A percentile compares a stretch with the other conserved stretches of the same genome.
These are phyloP conservation scores for Colletotrichum lindemuthianum DNA, from an alignment of 2,329 filamentous ascomycete species.

Conservation along the genomic window DNA sequence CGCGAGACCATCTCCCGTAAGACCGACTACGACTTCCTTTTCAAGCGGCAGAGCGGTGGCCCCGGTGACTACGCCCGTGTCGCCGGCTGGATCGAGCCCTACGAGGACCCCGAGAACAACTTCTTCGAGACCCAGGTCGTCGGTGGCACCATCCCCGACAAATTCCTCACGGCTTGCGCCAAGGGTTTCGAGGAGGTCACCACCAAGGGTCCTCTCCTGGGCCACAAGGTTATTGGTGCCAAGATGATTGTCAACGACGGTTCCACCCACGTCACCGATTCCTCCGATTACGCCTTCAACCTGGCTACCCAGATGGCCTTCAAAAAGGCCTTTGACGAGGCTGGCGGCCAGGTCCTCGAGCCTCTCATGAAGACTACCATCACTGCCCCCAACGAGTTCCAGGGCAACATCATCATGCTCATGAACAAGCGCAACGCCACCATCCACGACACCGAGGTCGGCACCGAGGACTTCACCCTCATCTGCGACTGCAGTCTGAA, in stretches of 20 bases:
- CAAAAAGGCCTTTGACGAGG: conserved; percentile 88
- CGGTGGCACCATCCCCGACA: conserved; percentile 92
- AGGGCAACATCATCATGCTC: conserved; percentile 92
- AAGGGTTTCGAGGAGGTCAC: conserved; percentile 91
- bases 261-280: conserved; percentile 97
- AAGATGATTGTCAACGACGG: conserved; percentile 95
- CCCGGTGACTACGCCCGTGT: conserved; percentile 96
- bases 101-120: conserved; percentile 77
- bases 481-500: conserved; percentile 93
- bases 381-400: conserved; percentile 95
- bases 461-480: conserved; percentile 92
- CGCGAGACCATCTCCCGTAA: conserved; percentile 87
- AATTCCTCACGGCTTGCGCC: conserved; percentile 92
- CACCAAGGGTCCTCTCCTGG: conserved; percentile 88
- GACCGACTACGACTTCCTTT: conserved; percentile 88
- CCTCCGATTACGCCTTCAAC: conserved; percentile 95
- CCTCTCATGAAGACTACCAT: conserved; percentile 99
- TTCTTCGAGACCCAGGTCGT: conserved; percentile 87
- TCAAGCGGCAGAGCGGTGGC: conserved; percentile 96
- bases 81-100: conserved; percentile 90
- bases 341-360: conserved; percentile 86
- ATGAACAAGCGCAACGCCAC: conserved; percentile 97
- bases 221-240: conserved; percentile 90
- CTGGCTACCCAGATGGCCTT: conserved; percentile 96
- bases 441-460: conserved; percentile 95